Percentiles rank a stretch among this genome's conserved stretches.
Conservation (phyloP, 2,329 filamentous ascomycete species). For the Neonectria magnoliae region DNA sequence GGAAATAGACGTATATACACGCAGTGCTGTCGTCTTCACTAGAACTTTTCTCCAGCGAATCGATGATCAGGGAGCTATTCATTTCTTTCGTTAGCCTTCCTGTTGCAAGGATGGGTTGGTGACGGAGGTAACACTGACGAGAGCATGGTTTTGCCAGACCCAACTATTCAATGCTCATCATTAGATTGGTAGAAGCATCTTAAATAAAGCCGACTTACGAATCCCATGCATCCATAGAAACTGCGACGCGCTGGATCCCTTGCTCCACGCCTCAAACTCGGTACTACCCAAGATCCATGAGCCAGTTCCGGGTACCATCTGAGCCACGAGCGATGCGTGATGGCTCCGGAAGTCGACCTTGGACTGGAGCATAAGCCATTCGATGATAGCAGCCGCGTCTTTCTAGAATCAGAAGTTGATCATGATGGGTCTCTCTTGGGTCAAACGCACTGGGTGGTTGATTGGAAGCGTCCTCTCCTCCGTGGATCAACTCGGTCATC, state of each 20-base stretch:
- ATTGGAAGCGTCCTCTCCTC: neutral
- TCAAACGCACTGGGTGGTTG: neutral
- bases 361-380: conserved; percentile 1
- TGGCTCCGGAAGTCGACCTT: neutral
- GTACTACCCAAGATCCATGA: neutral
- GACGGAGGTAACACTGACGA: neutral
- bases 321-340: neutral
- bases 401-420: neutral
- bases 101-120: too few relatives aligned
- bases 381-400: neutral
- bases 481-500: neutral
- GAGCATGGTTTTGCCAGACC: neutral
- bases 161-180: neutral
- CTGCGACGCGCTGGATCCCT: neutral
- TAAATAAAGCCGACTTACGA: neutral
- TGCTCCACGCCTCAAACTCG: neutral
- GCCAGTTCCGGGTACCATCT: neutral
- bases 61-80: neutral
- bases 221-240: neutral
- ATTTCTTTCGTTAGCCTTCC: neutral
- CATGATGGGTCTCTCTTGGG: too few relatives aligned
- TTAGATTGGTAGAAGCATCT: neutral
- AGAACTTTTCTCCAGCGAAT: neutral
- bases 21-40: neutral
- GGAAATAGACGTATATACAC: conserved; percentile 1